A percentile compares a stretch with the other conserved stretches of the same genome.
These are phyloP conservation scores for Arthrobotrys musiformis DNA, from an alignment of 2,329 filamentous ascomycete species.

Conservation along the genomic window DNA sequence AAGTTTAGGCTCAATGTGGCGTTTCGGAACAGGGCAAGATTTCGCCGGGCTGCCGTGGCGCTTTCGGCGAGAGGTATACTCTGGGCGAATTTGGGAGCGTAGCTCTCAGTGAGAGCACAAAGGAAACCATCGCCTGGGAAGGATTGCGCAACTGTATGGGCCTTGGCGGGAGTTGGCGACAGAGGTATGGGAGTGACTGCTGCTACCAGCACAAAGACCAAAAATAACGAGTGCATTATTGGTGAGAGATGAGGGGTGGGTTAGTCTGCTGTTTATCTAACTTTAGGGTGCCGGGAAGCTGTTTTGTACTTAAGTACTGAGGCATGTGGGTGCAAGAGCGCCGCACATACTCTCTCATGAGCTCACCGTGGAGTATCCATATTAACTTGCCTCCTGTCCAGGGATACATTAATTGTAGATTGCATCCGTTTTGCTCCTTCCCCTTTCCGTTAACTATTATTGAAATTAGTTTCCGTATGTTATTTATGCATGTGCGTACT, in stretches of 20 bases:
- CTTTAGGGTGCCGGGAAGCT: not conserved
- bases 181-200: not conserved
- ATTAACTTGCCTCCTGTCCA: no score
- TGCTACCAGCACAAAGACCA: not conserved
- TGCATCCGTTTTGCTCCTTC: not conserved
- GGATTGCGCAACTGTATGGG: not conserved
- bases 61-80: conserved; percentile 4
- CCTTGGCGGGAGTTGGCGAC: not conserved
- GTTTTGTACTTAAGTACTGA: not conserved
- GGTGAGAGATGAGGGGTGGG: not conserved
- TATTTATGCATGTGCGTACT: not conserved
- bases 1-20: not conserved
- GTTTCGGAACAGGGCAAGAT: conserved; percentile 23
- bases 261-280: not conserved
- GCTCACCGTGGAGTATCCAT: no score
- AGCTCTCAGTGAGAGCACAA: not conserved
- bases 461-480: conserved; percentile 9
- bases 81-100: conserved; percentile 8
- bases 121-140: conserved; percentile 28
- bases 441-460: not conserved
- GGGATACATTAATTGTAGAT: no score
- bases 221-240: not conserved
- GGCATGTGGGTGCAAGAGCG: not conserved
- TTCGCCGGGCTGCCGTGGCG: not conserved
- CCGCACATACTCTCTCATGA: not conserved